Evolutionary conservation across 1,284 basidiomycete genomes (phyloP).

Genomic region (Leucoagaricus sp.): DNA sequence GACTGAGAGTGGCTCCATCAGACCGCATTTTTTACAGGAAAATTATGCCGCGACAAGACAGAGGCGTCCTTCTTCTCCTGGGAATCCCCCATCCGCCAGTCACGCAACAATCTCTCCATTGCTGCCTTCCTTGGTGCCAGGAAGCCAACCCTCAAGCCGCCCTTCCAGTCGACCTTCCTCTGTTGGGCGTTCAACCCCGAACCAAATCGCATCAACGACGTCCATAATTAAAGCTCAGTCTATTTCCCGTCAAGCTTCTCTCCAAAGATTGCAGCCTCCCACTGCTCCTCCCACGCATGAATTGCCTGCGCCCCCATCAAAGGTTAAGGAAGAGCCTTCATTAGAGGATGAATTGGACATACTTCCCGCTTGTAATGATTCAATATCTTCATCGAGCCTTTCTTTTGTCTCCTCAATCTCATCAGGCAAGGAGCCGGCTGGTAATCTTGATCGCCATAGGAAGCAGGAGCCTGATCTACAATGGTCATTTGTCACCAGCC

Average conservation of each 20-base stretch:
- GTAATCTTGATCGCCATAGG: neutral
- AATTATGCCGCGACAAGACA: neutral
- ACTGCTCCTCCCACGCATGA: constrained; percentile 47
- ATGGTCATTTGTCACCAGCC: constrained; percentile 23
- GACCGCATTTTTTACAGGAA: constrained; percentile 9
- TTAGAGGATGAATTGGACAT: constrained; percentile 23
- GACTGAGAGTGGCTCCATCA: constrained; percentile 41
- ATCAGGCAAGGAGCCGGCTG: constrained; percentile 29
- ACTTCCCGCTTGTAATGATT: constrained; percentile 22
- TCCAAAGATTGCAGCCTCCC: constrained; percentile 41
- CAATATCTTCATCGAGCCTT: constrained; percentile 40
- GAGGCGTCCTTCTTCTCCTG: constrained; percentile 9
- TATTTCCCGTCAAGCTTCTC: constrained; percentile 41
- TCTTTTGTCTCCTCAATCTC: constrained; percentile 45
- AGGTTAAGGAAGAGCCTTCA: constrained; percentile 21
- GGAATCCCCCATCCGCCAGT: neutral
- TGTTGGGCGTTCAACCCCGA: constrained; percentile 2
- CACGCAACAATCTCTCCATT: neutral
- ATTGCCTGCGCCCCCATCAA: constrained; percentile 40
- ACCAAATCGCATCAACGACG: constrained; percentile 4
- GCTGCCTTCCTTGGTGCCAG: constrained; percentile 8
- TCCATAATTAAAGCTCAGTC: constrained; percentile 29
- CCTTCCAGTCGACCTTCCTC: constrained; percentile 16
- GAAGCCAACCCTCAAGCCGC: constrained; percentile 13
- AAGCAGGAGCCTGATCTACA: constrained; percentile 19